Conservation (phyloP, 1,284 basidiomycete species). For the Exobasidium cylindrosporum region DNA sequence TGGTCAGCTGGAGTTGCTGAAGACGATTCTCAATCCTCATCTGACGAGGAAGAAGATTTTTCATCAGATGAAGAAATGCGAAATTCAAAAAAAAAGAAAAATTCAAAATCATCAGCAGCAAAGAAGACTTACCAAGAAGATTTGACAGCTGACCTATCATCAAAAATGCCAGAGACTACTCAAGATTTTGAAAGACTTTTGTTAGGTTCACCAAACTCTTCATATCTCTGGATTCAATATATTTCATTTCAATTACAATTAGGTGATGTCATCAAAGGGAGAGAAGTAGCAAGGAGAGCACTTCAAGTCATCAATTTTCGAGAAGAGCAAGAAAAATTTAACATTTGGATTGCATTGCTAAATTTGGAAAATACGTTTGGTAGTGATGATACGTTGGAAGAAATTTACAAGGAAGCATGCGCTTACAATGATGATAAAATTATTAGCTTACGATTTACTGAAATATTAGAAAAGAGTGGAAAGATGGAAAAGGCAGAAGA, state of each 20-base stretch:
- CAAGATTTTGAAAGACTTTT: conserved; percentile 92
- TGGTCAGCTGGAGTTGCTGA: conserved; percentile 58
- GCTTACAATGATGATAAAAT: conserved; percentile 89
- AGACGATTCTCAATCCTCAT: conserved; percentile 24
- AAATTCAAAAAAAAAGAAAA: conserved; percentile 13
- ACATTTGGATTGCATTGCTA: conserved; percentile 94
- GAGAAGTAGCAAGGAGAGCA: conserved; percentile 79
- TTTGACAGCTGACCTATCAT: conserved; percentile 44
- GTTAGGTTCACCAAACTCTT: conserved; percentile 93
- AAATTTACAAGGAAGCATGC: conserved; percentile 82
- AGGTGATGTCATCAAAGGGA: conserved; percentile 90
- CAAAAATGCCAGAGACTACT: conserved; percentile 71
- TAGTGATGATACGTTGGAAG: conserved; percentile 66
- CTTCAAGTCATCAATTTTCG: conserved; percentile 85
- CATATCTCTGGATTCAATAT: conserved; percentile 97
- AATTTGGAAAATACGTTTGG: conserved; percentile 96
- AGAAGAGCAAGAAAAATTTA: conserved; percentile 93
- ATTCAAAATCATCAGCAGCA: conserved; percentile 19
- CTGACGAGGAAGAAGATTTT: conserved; percentile 45
- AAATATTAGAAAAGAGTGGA: conserved; percentile 77
- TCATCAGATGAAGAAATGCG: conserved; percentile 59
- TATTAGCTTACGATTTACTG: conserved; percentile 76
- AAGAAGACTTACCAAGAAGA: conserved; percentile 31
- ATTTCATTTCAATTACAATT: conserved; percentile 98
- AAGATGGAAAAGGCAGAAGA: conserved; percentile 60